Evolutionary conservation across 2,329 filamentous ascomycete genomes (phyloP).

Genomic region (Sclerotinia spermophila): DNA sequence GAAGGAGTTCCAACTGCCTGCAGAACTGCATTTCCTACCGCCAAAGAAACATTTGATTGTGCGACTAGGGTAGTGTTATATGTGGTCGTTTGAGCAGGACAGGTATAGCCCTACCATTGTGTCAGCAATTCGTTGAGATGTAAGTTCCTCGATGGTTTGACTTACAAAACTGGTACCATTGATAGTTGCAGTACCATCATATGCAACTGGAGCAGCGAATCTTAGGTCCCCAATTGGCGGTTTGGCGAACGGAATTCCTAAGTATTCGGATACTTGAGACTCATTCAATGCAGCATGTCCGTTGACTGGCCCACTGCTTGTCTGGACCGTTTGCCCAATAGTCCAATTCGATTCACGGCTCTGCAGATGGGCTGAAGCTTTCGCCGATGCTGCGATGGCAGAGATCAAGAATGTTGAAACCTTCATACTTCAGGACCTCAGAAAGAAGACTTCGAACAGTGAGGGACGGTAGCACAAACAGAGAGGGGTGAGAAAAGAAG

Average conservation of each 20-base stretch:
- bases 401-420: not conserved
- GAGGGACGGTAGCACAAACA: not conserved
- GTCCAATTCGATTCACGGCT: slow-evolving; percentile 27
- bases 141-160: slow-evolving; percentile 20
- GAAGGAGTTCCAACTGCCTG: not conserved
- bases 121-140: slow-evolving; percentile 19
- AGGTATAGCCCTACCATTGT: slow-evolving; percentile 21
- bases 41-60: slow-evolving; percentile 1
- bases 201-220: slow-evolving; percentile 34
- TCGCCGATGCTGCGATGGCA: slow-evolving; percentile 3
- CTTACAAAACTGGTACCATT: slow-evolving; percentile 33
- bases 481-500: not conserved
- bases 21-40: not conserved
- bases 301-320: slow-evolving; percentile 31
- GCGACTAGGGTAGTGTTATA: slow-evolving; percentile 1
- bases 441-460: not conserved
- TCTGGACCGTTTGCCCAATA: slow-evolving; percentile 33
- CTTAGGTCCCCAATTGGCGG: slow-evolving; percentile 41
- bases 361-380: slow-evolving; percentile 2
- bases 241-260: slow-evolving; percentile 42
- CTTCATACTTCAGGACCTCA: slow-evolving; percentile 1
- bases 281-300: slow-evolving; percentile 29
- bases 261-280: slow-evolving; percentile 37
- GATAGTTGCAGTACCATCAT: slow-evolving; percentile 21
- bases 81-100: not conserved